Percentiles rank a stretch among this genome's conserved stretches.
Evolutionary conservation across 2,329 filamentous ascomycete species (phyloP).

Genomic region (Colletotrichum sp.): DNA sequence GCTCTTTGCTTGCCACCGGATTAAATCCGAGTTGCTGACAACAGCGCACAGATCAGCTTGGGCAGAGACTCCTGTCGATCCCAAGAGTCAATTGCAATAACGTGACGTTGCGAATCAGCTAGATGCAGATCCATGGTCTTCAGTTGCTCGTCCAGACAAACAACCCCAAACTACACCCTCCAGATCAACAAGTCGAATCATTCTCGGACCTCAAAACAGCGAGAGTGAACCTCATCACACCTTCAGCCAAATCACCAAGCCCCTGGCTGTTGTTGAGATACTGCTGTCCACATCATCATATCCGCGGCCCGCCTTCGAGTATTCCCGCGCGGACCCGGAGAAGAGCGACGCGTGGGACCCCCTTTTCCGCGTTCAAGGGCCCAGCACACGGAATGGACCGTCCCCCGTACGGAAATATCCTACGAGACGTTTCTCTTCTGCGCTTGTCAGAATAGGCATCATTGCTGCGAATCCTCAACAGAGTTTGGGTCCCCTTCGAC

Average conservation of each 20-base stretch:
- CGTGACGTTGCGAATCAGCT: background rate
- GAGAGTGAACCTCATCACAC: background rate
- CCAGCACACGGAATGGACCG: background rate
- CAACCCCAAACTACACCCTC: background rate
- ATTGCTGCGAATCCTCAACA: background rate
- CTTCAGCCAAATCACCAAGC: rapidly evolving
- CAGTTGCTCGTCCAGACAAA: background rate
- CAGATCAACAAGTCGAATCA: rapidly evolving
- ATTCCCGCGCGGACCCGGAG: background rate
- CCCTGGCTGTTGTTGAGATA: rapidly evolving
- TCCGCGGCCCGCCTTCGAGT: background rate
- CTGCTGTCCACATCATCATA: background rate
- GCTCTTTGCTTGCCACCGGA: background rate
- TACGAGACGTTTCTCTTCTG: background rate
- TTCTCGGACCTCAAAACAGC: rapidly evolving
- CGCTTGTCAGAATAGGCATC: background rate
- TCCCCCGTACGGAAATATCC: background rate
- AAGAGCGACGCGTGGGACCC: background rate
- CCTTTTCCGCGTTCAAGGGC: background rate
- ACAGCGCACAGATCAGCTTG: background rate
- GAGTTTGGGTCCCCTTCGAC: background rate
- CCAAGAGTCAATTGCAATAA: background rate
- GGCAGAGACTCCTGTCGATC: background rate
- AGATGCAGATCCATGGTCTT: background rate
- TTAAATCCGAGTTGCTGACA: background rate